Percentiles rank a stretch among this genome's conserved stretches.
phyloP scores from a whole-genome alignment of 371 early-diverging fungal species.

The Cladochytrium tenue region DNA sequence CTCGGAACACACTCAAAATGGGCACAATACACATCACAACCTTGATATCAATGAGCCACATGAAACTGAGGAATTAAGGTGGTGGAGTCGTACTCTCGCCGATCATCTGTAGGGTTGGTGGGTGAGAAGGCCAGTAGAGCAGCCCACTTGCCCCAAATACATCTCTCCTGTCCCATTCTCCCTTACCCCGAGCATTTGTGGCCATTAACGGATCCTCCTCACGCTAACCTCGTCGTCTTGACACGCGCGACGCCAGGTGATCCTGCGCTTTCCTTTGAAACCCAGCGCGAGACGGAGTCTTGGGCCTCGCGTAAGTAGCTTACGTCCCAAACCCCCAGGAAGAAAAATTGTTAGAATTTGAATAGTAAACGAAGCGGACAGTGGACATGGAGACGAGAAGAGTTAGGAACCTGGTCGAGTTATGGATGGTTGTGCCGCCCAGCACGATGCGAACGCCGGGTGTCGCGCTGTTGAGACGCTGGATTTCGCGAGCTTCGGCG shows the following conservation, averaged over 20 bases:
- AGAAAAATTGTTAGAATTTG: not conserved
- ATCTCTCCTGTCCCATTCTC: too few relatives aligned
- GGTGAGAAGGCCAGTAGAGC: too few relatives aligned
- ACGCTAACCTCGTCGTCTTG: conserved; percentile 26
- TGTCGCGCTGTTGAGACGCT: conserved; percentile 71
- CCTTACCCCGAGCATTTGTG: too few relatives aligned
- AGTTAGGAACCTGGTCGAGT: conserved; percentile 31
- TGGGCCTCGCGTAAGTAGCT: conserved; percentile 19
- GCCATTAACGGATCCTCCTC: too few relatives aligned
- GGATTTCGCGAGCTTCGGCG: conserved; percentile 85
- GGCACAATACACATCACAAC: too few relatives aligned
- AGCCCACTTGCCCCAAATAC: too few relatives aligned
- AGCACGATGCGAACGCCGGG: conserved; percentile 81
- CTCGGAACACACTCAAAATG: too few relatives aligned
- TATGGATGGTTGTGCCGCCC: conserved; percentile 88
- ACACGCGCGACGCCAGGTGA: conserved; percentile 3
- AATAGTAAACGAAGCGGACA: not conserved
- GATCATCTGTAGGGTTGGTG: too few relatives aligned
- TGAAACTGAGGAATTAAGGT: too few relatives aligned
- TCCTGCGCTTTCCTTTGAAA: not conserved
- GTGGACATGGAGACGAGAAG: too few relatives aligned
- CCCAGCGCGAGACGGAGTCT: conserved; percentile 16
- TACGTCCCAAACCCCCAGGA: not conserved
- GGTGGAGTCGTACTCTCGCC: too few relatives aligned
- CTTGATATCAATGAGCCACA: too few relatives aligned